Conservation (phyloP, 139 green algal genomes). For the Chlamydomonas sphaeroides region DNA sequence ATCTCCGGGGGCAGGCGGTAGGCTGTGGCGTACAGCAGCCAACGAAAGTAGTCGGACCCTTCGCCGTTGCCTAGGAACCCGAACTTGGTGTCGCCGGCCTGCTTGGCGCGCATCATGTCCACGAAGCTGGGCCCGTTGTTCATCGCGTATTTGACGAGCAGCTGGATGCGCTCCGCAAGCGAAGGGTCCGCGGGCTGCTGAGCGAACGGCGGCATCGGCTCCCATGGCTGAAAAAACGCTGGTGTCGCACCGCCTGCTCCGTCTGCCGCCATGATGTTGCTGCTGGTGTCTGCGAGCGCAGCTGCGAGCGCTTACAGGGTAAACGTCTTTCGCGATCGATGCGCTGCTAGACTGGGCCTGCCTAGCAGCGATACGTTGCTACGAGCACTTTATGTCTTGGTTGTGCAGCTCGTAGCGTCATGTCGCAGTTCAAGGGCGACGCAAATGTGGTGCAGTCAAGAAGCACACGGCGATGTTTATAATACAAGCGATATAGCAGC, state of each 20-base stretch:
- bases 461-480: no score
- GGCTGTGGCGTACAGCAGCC: slow-evolving; percentile 48
- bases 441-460: no score
- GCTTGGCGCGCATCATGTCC: slow-evolving; percentile 59
- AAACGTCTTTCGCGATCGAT: no score
- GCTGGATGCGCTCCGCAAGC: slow-evolving; percentile 37
- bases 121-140: slow-evolving; percentile 64
- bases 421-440: no score
- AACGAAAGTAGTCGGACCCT: slow-evolving; percentile 54
- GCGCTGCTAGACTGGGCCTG: no score
- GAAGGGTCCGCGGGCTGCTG: slow-evolving; percentile 30
- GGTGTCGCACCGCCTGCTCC: background rate
- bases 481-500: no score
- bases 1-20: slow-evolving; percentile 7
- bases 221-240: slow-evolving; percentile 49
- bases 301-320: no score
- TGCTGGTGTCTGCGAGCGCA: no score
- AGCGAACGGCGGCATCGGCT: slow-evolving; percentile 35
- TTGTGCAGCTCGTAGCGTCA: no score
- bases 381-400: no score
- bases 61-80: slow-evolving; percentile 55
- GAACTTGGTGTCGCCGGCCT: slow-evolving; percentile 63
- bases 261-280: background rate
- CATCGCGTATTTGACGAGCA: slow-evolving; percentile 52
- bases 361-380: no score